These are phyloP conservation scores for Cystobasidium pallidum DNA, from an alignment of 1,284 basidiomycete genomes.

Conservation along the genomic window DNA sequence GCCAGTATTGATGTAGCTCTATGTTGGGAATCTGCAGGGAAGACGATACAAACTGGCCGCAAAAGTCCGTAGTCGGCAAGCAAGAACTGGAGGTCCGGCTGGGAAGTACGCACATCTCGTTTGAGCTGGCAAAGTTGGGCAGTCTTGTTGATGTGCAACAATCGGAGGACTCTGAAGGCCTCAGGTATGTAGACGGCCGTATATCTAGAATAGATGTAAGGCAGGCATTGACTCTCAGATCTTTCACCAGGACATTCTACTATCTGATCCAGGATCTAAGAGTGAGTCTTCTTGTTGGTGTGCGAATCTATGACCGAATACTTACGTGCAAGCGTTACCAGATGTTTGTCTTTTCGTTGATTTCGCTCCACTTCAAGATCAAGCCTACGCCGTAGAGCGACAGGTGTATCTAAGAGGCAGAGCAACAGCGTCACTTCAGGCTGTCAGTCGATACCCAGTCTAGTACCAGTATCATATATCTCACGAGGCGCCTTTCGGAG, in stretches of 20 bases:
- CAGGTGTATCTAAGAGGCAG: background rate
- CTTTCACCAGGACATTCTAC: conserved; percentile 17
- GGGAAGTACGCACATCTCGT: conserved; percentile 94
- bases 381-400: conserved; percentile 65
- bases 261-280: conserved; percentile 97
- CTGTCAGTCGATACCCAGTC: background rate
- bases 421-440: background rate
- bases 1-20: background rate
- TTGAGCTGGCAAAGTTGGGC: conserved; percentile 99
- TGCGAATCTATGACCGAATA: background rate
- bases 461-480: no score
- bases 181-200: conserved; percentile 72
- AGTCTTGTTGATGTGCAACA: conserved; percentile 95
- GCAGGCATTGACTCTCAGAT: no score
- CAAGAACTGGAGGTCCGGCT: conserved; percentile 95
- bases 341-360: conserved; percentile 97
- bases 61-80: conserved; percentile 96
- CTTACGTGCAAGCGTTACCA: conserved; percentile 55
- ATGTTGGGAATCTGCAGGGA: conserved; percentile 65
- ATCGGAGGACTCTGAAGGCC: conserved; percentile 92
- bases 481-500: no score
- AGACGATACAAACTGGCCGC: conserved; percentile 97
- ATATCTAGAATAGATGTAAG: no score
- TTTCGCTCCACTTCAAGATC: conserved; percentile 98
- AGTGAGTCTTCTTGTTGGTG: conserved; percentile 60